Base-by-base conservation (phyloP, 1,284 basidiomycete genomes). In the Psilocybe mexicana region DNA sequence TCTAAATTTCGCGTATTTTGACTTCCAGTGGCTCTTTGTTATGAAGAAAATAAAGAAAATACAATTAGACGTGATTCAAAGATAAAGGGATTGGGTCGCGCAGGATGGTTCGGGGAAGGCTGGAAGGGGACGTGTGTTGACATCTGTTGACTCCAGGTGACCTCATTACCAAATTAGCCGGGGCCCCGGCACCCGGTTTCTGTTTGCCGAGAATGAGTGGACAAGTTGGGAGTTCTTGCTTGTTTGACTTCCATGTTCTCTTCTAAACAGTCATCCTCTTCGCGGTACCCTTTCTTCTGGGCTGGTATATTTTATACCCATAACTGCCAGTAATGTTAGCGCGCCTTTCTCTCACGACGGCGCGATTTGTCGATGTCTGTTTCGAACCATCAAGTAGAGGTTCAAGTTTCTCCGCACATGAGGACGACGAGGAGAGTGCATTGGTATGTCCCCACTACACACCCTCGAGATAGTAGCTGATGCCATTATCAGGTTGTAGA, bases 401-500 rank as follows among this genome's bases (percentile, higher is more conserved):
- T 12, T 59, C 63, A 40, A 38, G 48, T 33, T 45, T 55, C 36
- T 65, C 67, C 18, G 30, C 61, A 7, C 56, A 61, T 24, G 56
- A 61, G 35, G 62, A 68, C 6, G 61, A 69, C 63, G 64, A 65
- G 63, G 53, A 62, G 33, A 54, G 46, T 23, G 48, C 63, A 14
- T 44, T 65, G 42, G 59, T 61, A 65, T 60, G 55, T 47, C 52
- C 25, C 35, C 7, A 30, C 47, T 28, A 14, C 26, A 45, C 10
- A 18, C 45, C 1, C 28, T 25, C 7, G 26, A 33, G 23, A 33
- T 35, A 30, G n/a, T 53, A 26, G 14, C 23, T n/a, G 49, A 23
- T 25, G 36, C 12, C 14, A 30, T 30, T 44, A 12, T 6, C 44
- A 77, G 76, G 64, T 71, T 6, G 65, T 76, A 26, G 71, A 77